Evolutionary conservation across 2,329 filamentous ascomycete genomes (phyloP), one percentile per base, ranked within the genome.

Genomic region (Aspergillus sp.): DNA sequence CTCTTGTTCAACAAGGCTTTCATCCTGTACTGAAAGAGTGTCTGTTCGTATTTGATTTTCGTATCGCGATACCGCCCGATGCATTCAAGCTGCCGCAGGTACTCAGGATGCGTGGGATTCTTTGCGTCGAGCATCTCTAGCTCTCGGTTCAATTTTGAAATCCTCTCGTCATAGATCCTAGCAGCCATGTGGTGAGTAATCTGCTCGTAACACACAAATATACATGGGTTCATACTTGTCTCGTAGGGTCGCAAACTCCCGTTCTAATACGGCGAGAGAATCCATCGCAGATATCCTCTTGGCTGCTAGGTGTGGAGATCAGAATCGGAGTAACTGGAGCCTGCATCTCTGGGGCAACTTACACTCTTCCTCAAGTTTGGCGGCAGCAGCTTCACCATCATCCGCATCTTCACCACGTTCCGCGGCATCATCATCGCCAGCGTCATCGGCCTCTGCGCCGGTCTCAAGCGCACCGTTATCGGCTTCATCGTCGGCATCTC

Each of bases 161-260:
- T 84, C 64, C 92, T 87, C 75, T 98, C 94, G 72, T 95, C 91
- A 75, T 93, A 95, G 45, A 97, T 84, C 66, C 92, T 96, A 69
- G n/a, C n/a, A 36, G 38, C 8, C 21, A 59, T 28, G 23, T 15
- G 36, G 19, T 70, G 25, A 71, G 67, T 30, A 60, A 52, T 12
- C n/a, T 36, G 28, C 47, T 13, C 6, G 21, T 6, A 7, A 28
- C 6, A 8, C 12, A 39, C 32, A 19, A 13, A 43, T 39, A 12
- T n/a, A 28, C n/a, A 28, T 30, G 4, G 41, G 17, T n/a, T 54
- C 77, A 74, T 73, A 82, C 80, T 80, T 81, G 67, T 84, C 92
- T 70, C 92, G 87, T 71, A 98, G 91, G 17, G 90, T 85, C 61
- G 89, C 87, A 78, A 99, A 99, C 72, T 95, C 91, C 74, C 90